A percentile compares a stretch with the other conserved stretches of the same genome.
Conservation (phyloP, 75 land plant species). For the Ceratopteris richardii region DNA sequence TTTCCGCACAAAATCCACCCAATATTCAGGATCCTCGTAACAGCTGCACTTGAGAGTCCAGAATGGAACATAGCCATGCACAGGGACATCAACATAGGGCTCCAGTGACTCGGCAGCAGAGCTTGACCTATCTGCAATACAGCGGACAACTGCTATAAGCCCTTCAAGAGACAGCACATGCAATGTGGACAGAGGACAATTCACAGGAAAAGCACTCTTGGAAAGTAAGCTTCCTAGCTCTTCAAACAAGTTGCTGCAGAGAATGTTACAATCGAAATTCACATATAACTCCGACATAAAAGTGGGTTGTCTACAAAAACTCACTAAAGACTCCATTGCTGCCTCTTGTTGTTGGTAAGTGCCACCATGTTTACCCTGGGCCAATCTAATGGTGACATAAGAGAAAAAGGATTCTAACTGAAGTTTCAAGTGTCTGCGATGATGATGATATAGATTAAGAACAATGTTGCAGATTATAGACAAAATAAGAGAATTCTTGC, state of each 20-base stretch:
- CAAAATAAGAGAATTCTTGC: conserved; percentile 67
- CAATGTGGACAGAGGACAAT: conserved; percentile 86
- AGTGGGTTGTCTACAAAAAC: conserved; percentile 87
- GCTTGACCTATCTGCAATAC: conserved; percentile 80
- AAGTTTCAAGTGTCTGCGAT: conserved; percentile 65
- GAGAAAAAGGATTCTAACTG: conserved; percentile 97
- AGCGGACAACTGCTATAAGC: conserved; percentile 81
- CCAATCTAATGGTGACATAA: conserved; percentile 80
- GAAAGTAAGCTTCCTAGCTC: conserved; percentile 88
- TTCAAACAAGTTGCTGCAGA: conserved; percentile 92
- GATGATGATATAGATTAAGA: conserved; percentile 83
- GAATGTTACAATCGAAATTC: conserved; percentile 92
- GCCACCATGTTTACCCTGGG: conserved; percentile 77
- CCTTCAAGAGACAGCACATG: conserved; percentile 95
- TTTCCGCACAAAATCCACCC: conserved; percentile 78
- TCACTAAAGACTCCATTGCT: conserved; percentile 95
- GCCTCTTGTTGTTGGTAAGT: conserved; percentile 96
- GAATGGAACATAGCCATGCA: conserved; percentile 73
- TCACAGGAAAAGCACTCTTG: conserved; percentile 96
- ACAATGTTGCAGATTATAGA: conserved; percentile 96
- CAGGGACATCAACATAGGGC: conserved; percentile 18
- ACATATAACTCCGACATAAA: conserved; percentile 99
- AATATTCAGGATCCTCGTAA: conserved; percentile 64
- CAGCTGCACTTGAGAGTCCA: conserved; percentile 81
- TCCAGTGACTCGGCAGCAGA: conserved; percentile 38